Evolutionary conservation across 345 rosid genomes (phyloP).

Genomic region (Brassica carinata): DNA sequence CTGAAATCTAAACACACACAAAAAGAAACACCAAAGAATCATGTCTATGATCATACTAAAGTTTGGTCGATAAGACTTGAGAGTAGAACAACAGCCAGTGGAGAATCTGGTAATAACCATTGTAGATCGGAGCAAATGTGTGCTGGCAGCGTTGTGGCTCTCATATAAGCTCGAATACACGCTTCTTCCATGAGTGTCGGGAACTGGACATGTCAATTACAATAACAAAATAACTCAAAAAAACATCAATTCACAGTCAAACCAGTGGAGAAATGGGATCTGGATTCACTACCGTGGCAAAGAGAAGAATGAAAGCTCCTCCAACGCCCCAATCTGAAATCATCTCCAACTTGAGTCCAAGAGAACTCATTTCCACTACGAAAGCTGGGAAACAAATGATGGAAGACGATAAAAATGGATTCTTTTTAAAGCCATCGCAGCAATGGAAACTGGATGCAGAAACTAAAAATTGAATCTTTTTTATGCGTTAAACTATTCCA

Average conservation of each 20-base stretch:
- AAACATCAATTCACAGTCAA: not conserved
- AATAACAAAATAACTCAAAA: not conserved
- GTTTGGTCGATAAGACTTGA: not conserved
- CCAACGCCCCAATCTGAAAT: conserved; percentile 57
- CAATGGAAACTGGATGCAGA: not conserved
- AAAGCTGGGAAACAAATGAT: not conserved
- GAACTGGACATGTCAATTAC: conserved; percentile 44
- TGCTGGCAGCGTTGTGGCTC: conserved; percentile 36
- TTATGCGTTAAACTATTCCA: not conserved
- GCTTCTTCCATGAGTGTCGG: conserved; percentile 38
- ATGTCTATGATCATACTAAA: conserved; percentile 1
- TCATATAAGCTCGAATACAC: conserved; percentile 46
- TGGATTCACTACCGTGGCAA: conserved; percentile 48
- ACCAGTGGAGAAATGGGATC: not conserved
- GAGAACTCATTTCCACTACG: conserved; percentile 11
- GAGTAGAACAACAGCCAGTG: conserved; percentile 12
- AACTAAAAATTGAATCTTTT: not conserved
- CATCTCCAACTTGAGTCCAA: conserved; percentile 18
- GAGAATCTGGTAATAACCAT: conserved; percentile 52
- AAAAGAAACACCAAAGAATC: conserved; percentile 8
- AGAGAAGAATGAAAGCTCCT: conserved; percentile 48
- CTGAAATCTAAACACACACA: conserved; percentile 48
- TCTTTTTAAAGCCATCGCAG: not conserved
- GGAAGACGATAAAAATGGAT: not conserved
- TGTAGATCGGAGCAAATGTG: conserved; percentile 50